Percentiles rank a stretch among this genome's conserved stretches.
phyloP scores from a whole-genome alignment of 768 basidiomycete genomes.

The Epithele typhae region DNA sequence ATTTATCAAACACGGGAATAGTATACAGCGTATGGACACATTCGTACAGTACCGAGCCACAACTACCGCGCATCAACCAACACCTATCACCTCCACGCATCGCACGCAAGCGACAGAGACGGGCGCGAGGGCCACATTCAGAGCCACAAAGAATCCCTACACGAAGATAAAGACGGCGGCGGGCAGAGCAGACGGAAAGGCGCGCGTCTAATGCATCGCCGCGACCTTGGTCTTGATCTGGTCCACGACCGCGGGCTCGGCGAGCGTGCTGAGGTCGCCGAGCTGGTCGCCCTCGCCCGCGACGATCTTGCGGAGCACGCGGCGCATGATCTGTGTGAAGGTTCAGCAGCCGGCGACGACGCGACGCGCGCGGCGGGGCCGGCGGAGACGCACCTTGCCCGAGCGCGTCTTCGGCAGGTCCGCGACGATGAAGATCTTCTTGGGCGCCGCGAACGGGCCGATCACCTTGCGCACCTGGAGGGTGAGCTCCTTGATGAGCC shows the following conservation, averaged over 20 bases:
- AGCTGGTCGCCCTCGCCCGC: conserved; percentile 93
- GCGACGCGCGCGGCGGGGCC: background rate
- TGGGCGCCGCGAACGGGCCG: conserved; percentile 96
- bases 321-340: conserved; percentile 73
- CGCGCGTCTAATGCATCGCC: too few species aligned
- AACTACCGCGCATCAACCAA: too few species aligned
- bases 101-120: too few species aligned
- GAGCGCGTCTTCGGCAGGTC: conserved; percentile 94
- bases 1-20: too few species aligned
- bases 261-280: conserved; percentile 90
- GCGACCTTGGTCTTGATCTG: conserved; percentile 79
- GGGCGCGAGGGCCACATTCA: too few species aligned
- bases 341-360: background rate
- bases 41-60: too few species aligned
- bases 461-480: conserved; percentile 97
- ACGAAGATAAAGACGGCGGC: too few species aligned
- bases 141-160: too few species aligned
- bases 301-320: conserved; percentile 95
- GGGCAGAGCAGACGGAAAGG: too few species aligned
- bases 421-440: conserved; percentile 78
- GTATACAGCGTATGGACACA: too few species aligned
- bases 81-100: too few species aligned
- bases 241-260: conserved; percentile 85
- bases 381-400: conserved; percentile 64
- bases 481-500: conserved; percentile 79